Conservation (phyloP, 345 rosid species). For the Gossypium rotundifolium region DNA sequence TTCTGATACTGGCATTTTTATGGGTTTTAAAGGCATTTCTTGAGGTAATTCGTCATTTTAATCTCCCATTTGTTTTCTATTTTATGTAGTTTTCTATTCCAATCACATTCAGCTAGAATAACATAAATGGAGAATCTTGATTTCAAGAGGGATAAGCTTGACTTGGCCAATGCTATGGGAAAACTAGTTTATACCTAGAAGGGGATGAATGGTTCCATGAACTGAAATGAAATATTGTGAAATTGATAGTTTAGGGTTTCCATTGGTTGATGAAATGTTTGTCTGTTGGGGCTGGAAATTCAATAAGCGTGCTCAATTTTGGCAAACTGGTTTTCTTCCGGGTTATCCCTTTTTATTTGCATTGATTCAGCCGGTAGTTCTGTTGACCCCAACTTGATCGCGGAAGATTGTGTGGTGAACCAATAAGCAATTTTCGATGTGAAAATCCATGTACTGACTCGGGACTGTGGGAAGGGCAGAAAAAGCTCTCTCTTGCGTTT, state of each 20-base stretch:
- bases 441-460: no score
- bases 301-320: background rate
- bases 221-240: background rate
- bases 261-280: background rate
- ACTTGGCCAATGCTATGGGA: background rate
- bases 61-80: background rate
- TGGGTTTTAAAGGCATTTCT: constrained; percentile 93
- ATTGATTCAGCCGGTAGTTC: background rate
- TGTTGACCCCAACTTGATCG: background rate
- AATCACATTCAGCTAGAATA: no score
- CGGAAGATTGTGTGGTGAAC: no score
- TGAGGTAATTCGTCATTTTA: constrained; percentile 44
- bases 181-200: background rate
- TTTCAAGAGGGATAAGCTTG: background rate
- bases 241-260: background rate
- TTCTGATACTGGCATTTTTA: constrained; percentile 67
- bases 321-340: no score
- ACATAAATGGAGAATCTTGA: background rate
- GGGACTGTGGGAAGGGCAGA: no score
- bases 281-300: background rate
- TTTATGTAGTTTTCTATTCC: no score
- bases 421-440: no score
- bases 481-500: no score
- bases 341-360: background rate
- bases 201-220: background rate